Conservation (phyloP, 2,329 filamentous ascomycete species). For the Alternaria longipes region DNA sequence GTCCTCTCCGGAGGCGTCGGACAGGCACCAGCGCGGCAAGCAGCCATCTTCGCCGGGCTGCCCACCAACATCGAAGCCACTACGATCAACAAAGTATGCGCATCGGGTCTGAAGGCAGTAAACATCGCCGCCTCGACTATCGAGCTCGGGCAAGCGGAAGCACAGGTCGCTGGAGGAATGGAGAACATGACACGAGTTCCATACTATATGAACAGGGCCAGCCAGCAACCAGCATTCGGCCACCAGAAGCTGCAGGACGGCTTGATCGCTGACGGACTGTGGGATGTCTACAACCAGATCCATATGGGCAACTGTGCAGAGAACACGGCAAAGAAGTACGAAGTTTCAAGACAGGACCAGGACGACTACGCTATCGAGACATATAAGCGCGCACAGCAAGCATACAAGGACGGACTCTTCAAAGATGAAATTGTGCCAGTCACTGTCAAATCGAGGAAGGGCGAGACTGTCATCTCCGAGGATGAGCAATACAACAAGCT, state of each 20-base stretch:
- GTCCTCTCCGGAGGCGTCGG: conserved; percentile 85
- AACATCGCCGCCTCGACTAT: conserved; percentile 92
- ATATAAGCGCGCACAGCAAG: conserved; percentile 88
- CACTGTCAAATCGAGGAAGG: conserved; percentile 84
- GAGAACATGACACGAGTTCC: conserved; percentile 97
- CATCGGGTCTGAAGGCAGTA: conserved; percentile 93
- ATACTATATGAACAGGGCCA: conserved; percentile 87
- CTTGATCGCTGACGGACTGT: conserved; percentile 91
- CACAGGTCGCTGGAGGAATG: conserved; percentile 93
- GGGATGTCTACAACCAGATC: conserved; percentile 95
- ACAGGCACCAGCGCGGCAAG: conserved; percentile 92
- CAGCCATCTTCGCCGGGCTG: conserved; percentile 86
- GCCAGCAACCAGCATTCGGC: conserved; percentile 83
- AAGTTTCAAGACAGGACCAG: conserved; percentile 83
- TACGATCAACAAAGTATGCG: conserved; percentile 98
- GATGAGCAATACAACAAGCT: conserved; percentile 92
- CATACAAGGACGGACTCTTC: conserved; percentile 85
- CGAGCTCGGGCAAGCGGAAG: conserved; percentile 87
- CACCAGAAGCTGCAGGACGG: conserved; percentile 90
- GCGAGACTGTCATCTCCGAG: conserved; percentile 75
- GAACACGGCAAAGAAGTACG: conserved; percentile 87
- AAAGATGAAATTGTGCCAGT: conserved; percentile 91
- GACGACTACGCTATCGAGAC: conserved; percentile 90
- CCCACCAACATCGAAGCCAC: conserved; percentile 82
- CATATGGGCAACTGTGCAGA: conserved; percentile 99